Base-by-base conservation (phyloP, 495 filamentous ascomycete genomes). In the Neurospora tetrasperma region DNA sequence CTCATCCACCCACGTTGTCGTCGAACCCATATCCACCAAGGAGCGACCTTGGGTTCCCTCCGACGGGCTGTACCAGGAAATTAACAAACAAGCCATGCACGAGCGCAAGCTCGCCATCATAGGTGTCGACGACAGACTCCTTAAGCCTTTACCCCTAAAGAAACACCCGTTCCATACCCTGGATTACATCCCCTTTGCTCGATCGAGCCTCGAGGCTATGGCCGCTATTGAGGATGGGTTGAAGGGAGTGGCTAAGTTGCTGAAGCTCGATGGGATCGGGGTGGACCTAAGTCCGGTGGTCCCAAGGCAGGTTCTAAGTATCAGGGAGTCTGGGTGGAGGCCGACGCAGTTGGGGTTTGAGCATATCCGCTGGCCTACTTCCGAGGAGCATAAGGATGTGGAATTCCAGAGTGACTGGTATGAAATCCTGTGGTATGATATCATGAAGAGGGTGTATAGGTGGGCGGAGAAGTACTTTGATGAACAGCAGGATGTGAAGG, bases 391-490 rank as follows among this genome's bases (percentile, higher is more conserved):
- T 72, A 69, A 69, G 18, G 41, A 31, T 0, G 48, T 16, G 7
- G 78, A 75, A 70, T 8, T 73, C 9, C 40, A 35, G 23, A 38
- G 18, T 2, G 71, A 72, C 4, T 79, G 78, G 76, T 79, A 42
- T 39, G 74, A 75, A 70, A 71, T 41, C n/a, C n/a, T 73, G 7
- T 78, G 75, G 42, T n/a, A 4, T 16, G 46, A 74, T 20, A 16
- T 79, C 54, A 76, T 70, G 42, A 4, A 48, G 39, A 68, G 71
- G 31, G 73, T 72, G 4, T 20, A 35, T 16, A 20, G 42, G 18
- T 70, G 76, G 41, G 73, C 40, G 27, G 23, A 69, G 23, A 42
- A 16, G 40, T 76, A 76, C 42, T 76, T 79, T 70, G 73, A 62
- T 9, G 41, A 48, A 23, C 69, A 46, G 12, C 3, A 3, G 1